A percentile compares a stretch with the other conserved stretches of the same genome.
Evolutionary conservation across 108 stramenopile genomes (phyloP).

Genomic region (Fistulifera pelliculosa): DNA sequence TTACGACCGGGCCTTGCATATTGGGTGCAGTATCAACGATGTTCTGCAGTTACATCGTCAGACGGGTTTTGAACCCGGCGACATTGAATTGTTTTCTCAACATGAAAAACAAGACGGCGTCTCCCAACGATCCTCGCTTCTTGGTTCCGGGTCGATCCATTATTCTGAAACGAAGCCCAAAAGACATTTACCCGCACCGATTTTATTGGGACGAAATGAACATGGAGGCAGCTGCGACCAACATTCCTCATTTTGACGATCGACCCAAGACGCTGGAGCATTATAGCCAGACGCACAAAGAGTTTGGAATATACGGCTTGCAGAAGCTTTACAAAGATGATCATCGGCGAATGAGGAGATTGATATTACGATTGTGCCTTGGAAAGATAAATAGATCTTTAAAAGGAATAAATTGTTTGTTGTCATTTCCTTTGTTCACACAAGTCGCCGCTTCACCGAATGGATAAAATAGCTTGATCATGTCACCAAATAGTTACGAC

Average conservation of each 20-base stretch:
- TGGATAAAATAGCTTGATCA: no score
- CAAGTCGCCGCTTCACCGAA: no score
- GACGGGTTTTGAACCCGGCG: conserved; percentile 34
- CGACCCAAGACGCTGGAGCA: conserved; percentile 33
- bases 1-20: conserved; percentile 56
- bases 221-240: conserved; percentile 44
- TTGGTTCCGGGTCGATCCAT: conserved; percentile 48
- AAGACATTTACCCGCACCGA: conserved; percentile 58
- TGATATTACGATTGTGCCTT: background rate
- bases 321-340: conserved; percentile 36
- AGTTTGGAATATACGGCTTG: conserved; percentile 41
- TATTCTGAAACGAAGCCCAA: conserved; percentile 46
- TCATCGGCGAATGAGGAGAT: conserved; percentile 46
- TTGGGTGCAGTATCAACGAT: conserved; percentile 41
- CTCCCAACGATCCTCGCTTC: conserved; percentile 3
- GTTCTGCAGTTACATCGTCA: conserved; percentile 38
- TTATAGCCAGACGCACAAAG: conserved; percentile 46
- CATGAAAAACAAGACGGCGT: conserved; percentile 4
- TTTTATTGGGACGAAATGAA: conserved; percentile 50
- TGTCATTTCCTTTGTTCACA: no score
- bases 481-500: no score
- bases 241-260: conserved; percentile 66
- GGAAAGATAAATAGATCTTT: no score
- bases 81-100: conserved; percentile 3
- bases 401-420: no score